These are phyloP conservation scores for Emergomyces orientalis DNA, from an alignment of 2,329 filamentous ascomycete genomes.

Conservation along the genomic window DNA sequence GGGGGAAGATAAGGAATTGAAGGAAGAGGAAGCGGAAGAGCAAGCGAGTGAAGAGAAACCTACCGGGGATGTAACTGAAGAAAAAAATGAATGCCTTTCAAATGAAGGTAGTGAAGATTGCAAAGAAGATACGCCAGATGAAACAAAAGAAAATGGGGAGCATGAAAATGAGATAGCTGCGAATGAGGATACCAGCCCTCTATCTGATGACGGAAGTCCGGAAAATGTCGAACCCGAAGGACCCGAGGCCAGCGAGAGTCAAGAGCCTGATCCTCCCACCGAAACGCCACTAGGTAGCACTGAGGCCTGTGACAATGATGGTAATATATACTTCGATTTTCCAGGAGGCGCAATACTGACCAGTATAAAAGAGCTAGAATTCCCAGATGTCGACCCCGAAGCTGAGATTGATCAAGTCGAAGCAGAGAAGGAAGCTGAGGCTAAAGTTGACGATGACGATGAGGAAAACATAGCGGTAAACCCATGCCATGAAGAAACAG, in stretches of 20 bases:
- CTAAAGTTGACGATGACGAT: slow-evolving; percentile 18
- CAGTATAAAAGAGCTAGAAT: not conserved
- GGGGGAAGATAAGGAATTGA: not conserved
- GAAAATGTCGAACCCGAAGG: not conserved
- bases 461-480: not conserved
- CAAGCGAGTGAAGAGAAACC: not conserved
- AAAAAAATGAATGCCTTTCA: slow-evolving; percentile 9
- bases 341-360: not conserved
- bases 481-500: slow-evolving; percentile 13
- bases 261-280: not conserved
- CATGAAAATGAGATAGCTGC: slow-evolving; percentile 7
- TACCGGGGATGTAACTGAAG: slow-evolving; percentile 5
- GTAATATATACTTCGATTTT: slow-evolving; percentile 12
- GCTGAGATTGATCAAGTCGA: slow-evolving; percentile 13
- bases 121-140: slow-evolving; percentile 7
- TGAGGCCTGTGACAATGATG: slow-evolving; percentile 17
- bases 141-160: not conserved
- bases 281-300: not conserved
- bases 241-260: not conserved
- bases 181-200: slow-evolving; percentile 5
- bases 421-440: slow-evolving; percentile 16
- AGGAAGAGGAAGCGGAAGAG: not conserved
- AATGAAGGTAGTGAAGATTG: slow-evolving; percentile 12
- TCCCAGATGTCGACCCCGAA: slow-evolving; percentile 5
- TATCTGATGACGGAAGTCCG: not conserved